phyloP scores from a whole-genome alignment of 768 basidiomycete genomes.

The Naganishia vaughanmartiniae region DNA sequence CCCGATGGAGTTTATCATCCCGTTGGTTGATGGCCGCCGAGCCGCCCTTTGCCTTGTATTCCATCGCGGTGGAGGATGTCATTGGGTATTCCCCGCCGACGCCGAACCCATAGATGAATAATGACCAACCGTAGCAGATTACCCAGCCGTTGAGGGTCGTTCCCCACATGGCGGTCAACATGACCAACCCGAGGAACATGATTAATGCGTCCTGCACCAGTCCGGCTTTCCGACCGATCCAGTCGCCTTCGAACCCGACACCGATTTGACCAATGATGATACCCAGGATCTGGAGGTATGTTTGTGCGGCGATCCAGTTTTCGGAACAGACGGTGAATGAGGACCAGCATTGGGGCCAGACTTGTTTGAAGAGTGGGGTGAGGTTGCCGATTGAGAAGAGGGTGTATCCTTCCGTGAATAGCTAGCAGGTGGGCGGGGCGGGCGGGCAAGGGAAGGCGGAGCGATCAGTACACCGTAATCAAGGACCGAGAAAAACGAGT shows the following conservation, averaged over 20 bases:
- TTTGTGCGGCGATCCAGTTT: constrained; percentile 50
- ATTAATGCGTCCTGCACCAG: constrained; percentile 54
- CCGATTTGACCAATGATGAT: constrained; percentile 54
- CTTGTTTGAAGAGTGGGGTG: constrained; percentile 47
- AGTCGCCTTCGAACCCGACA: constrained; percentile 54
- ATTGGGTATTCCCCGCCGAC: constrained; percentile 52
- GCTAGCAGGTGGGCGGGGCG: too few relatives aligned
- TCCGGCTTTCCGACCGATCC: constrained; percentile 53
- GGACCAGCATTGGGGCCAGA: constrained; percentile 52
- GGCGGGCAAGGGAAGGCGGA: neutral
- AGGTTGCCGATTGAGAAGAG: constrained; percentile 56
- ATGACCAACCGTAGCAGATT: constrained; percentile 51
- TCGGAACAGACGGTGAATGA: constrained; percentile 45
- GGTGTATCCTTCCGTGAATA: constrained; percentile 51
- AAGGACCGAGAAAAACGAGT: neutral
- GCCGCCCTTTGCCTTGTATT: constrained; percentile 43
- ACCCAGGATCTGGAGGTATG: constrained; percentile 53
- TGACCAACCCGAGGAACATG: constrained; percentile 54
- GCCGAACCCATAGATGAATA: constrained; percentile 55
- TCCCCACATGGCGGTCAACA: constrained; percentile 56
- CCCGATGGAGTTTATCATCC: constrained; percentile 54
- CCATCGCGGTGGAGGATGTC: constrained; percentile 53
- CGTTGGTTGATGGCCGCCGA: constrained; percentile 40
- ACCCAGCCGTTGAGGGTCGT: constrained; percentile 53
- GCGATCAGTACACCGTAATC: neutral